Evolutionary conservation across 2,329 filamentous ascomycete species (phyloP), one percentile per base, ranked within the genome.

Genomic region (Pezicula radicicola): DNA sequence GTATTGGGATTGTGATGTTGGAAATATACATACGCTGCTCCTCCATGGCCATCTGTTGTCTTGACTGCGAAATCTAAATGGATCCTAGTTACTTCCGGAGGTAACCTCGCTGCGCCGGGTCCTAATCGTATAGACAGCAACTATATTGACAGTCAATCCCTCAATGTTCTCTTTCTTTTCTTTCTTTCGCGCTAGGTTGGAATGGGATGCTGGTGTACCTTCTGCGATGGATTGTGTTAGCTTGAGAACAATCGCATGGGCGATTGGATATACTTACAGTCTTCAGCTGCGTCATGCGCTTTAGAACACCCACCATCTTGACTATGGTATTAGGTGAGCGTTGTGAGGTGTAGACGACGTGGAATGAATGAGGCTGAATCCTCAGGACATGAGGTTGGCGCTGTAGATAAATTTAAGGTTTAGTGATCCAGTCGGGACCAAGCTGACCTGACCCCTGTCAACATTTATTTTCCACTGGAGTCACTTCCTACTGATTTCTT

Each of bases 101-200:
- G 91, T 21, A 99, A 78, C 59, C 90, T 75, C 18, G 89, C 87
- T 41, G 94, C 91, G 51, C 93, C 94, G 28, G 89, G 86, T 53
- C 93, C 94, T 68, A 88, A 78, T 67, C 87, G 84, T 70, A 97
- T 77, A 65, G 78, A 75, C 58, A 94, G 78, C 48, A 95, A 75
- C 88, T 94, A 33, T 10, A 33, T 33, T 33, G 68, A 54, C 55
- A 45, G 36, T 42, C 43, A 44, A 25, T 25, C 25, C 39, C 51
- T 64, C 51, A 60, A 62, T 57, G 64, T 52, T 53, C 53, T 58
- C n/a, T 54, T 12, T 35, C 30, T 21, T 36, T 21, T 42, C 25
- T 30, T 48, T 54, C 43, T 44, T n/a, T 3, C 25, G 39, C 9
- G 40, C 59, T 49, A 18, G 47, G 6, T 25, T 5, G 25, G 25